Conservation (phyloP, 306 rosid genomes). For the Glycine soja region DNA sequence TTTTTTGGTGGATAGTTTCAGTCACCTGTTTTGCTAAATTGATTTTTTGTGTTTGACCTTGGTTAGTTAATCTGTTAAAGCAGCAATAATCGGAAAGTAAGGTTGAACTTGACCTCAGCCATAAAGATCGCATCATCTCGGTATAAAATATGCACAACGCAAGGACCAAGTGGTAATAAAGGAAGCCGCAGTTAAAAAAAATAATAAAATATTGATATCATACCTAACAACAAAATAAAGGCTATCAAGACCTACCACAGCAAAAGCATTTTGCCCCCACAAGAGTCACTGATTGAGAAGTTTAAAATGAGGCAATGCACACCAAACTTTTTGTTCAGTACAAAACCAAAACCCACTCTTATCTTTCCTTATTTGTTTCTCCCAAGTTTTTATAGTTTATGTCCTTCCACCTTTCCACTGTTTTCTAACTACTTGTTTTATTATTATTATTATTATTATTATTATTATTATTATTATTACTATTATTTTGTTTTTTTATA, state of each 20-base stretch:
- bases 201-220: background rate
- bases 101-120: conserved; percentile 27
- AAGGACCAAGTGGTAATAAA: conserved; percentile 34
- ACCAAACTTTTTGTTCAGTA: conserved; percentile 41
- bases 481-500: conserved; percentile 20
- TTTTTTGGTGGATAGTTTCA: background rate
- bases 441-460: no score
- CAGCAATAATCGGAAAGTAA: conserved; percentile 4
- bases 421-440: conserved; percentile 36
- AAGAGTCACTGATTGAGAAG: conserved; percentile 15
- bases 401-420: conserved; percentile 46
- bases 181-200: background rate
- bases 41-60: conserved; percentile 21
- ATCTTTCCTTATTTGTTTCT: conserved; percentile 25
- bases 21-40: background rate
- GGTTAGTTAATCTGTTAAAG: conserved; percentile 30
- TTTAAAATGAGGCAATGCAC: conserved; percentile 20
- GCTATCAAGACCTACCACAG: conserved; percentile 13
- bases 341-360: conserved; percentile 27
- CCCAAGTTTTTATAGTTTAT: conserved; percentile 3
- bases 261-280: conserved; percentile 26
- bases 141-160: background rate
- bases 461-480: no score
- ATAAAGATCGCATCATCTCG: background rate
- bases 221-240: conserved; percentile 36